These are phyloP conservation scores for Silene noctiflora DNA, from an alignment of 179 eudicot species.

Conservation along the genomic window DNA sequence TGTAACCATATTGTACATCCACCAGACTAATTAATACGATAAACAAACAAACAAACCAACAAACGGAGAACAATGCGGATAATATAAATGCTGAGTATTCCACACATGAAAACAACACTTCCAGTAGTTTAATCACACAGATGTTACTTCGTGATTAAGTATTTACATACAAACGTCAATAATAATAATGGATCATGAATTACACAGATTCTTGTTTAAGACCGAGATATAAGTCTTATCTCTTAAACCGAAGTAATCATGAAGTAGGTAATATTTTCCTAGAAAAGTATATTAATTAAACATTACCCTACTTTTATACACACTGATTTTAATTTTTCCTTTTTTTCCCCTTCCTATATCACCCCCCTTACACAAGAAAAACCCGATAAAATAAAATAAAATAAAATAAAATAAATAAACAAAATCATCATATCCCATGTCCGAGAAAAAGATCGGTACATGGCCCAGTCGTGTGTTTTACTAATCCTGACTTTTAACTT, in stretches of 20 bases:
- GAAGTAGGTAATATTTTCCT: slow-evolving; percentile 10
- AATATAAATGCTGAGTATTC: neutral
- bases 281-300: neutral
- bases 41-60: neutral
- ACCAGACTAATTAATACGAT: neutral
- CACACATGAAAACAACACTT: neutral
- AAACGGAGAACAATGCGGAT: neutral
- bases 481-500: neutral
- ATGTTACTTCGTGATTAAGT: slow-evolving; percentile 24
- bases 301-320: slow-evolving; percentile 17
- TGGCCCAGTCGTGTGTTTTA: slow-evolving; percentile 6
- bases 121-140: slow-evolving; percentile 8
- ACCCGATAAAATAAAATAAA: neutral
- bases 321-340: neutral
- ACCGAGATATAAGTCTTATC: too few species aligned
- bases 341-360: neutral
- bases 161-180: slow-evolving; percentile 26
- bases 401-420: slow-evolving; percentile 17
- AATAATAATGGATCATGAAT: slow-evolving; percentile 5
- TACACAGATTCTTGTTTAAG: neutral
- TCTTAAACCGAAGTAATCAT: too few species aligned
- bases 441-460: slow-evolving; percentile 35
- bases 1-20: neutral
- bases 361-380: neutral
- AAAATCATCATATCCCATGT: slow-evolving; percentile 18